Evolutionary conservation across 768 basidiomycete genomes (phyloP), one percentile per base, ranked within the genome.

Genomic region (Collybia mongolica): DNA sequence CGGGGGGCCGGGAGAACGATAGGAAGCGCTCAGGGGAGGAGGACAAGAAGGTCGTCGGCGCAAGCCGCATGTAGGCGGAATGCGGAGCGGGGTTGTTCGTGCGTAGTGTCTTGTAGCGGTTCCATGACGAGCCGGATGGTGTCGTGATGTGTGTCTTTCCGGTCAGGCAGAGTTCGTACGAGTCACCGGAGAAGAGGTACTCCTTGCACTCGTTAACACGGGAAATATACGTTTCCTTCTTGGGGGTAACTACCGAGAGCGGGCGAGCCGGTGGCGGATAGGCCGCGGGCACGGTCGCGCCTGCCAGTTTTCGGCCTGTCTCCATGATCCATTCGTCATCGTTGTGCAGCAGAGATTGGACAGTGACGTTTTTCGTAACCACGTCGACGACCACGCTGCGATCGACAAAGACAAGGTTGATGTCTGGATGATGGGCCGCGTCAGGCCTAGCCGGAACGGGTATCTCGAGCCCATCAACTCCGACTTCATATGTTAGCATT

Each of bases 1-100:
- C 62, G 1, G 86, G 87, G 8, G 81, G 76, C 45, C 84, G 78
- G 15, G 80, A 81, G 62, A 72, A 93, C 29, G 84, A 91, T 15
- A 98, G 72, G 69, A 98, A 97, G 6, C 93, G 83, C 59, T 97
- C 95, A 0, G 95, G 95, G 1, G 91, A 94, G 2, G 93, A 94
- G 1, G 87, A 88, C 40, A 97, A 69, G 19, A 97, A 68, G 2
- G 84, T 85, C 0, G 87, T 83, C 0, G 87, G 87, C 57, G 86
- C 81, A 8, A 92, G 72, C 18, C 89, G 86, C 40, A 92, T 64
- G 67, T 84, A 97, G 0, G 83, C 87, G 1, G 90, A 87, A 67
- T 96, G 85, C 3, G 93, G 93, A 2, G 95, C 93, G 2, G 95
- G 93, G 61, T 98, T 97, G 43, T 74, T 72, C 29, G 73, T 64